A percentile compares a stretch with the other conserved stretches of the same genome.
phyloP scores from a whole-genome alignment of 768 basidiomycete genomes.

The Astraeus odoratus region DNA sequence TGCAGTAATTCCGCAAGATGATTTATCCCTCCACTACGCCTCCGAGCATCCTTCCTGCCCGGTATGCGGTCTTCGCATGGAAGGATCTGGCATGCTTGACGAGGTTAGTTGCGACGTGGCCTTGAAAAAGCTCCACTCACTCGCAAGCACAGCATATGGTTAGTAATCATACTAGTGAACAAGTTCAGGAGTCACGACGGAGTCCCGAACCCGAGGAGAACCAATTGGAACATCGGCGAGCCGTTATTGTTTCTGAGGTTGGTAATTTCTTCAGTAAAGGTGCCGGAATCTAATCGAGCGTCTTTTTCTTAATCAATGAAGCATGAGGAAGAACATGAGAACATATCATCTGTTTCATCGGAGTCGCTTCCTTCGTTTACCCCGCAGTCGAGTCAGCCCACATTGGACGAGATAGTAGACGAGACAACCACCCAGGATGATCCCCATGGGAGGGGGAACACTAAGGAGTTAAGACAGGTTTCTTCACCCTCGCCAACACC shows the following conservation, averaged over 20 bases:
- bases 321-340: background rate
- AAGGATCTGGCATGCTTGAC: background rate
- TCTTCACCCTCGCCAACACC: conserved; percentile 20
- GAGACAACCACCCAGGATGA: background rate
- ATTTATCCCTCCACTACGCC: background rate
- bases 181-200: background rate
- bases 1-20: background rate
- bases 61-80: background rate
- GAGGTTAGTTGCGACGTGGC: background rate
- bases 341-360: background rate
- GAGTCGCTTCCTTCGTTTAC: conserved; percentile 2
- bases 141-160: conserved; percentile 14
- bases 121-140: conserved; percentile 6
- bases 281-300: no score
- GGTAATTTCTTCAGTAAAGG: no score
- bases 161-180: conserved; percentile 6
- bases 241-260: background rate
- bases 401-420: background rate
- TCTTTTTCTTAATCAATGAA: background rate
- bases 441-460: background rate
- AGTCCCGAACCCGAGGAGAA: background rate
- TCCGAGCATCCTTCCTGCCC: background rate
- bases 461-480: background rate
- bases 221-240: background rate
- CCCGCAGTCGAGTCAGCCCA: background rate